Percentiles rank a stretch among this genome's conserved stretches.
phyloP scores from a whole-genome alignment of 805 yeast genomes.

The Nakazawaea wyomingensis region DNA sequence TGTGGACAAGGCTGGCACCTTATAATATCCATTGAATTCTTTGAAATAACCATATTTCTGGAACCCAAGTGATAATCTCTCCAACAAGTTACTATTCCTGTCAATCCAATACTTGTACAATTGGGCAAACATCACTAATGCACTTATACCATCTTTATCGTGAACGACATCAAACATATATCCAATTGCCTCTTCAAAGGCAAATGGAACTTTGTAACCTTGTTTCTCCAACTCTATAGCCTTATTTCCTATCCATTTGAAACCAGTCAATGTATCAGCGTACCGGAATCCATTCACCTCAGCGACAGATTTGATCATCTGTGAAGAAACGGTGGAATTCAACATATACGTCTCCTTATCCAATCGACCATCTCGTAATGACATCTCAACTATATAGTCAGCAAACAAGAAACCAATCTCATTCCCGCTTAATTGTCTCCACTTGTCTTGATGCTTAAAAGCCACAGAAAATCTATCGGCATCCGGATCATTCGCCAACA shows the following conservation, averaged over 20 bases:
- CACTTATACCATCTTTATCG: conserved; percentile 92
- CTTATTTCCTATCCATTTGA: conserved; percentile 94
- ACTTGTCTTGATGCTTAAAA: conserved; percentile 41
- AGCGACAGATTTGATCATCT: conserved; percentile 69
- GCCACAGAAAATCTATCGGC: conserved; percentile 93
- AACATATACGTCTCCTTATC: conserved; percentile 47
- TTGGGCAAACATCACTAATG: conserved; percentile 71
- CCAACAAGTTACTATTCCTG: conserved; percentile 34
- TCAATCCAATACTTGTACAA: conserved; percentile 49
- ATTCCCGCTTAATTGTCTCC: conserved; percentile 87
- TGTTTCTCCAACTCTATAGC: conserved; percentile 64
- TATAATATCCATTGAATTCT: conserved; percentile 84
- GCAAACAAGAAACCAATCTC: conserved; percentile 88
- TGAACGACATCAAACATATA: conserved; percentile 81
- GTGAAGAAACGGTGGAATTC: conserved; percentile 91
- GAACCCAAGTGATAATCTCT: conserved; percentile 54
- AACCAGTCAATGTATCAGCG: conserved; percentile 88
- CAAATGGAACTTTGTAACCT: conserved; percentile 78
- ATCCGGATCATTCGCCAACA: conserved; percentile 92
- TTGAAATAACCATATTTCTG: conserved; percentile 72
- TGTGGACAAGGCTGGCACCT: conserved; percentile 46
- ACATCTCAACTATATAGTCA: conserved; percentile 37
- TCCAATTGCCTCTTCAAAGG: conserved; percentile 94
- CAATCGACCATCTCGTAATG: too few relatives aligned
- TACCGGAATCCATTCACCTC: conserved; percentile 51